phyloP scores from a whole-genome alignment of 2,329 filamentous ascomycete genomes.

The Pseudofabraea citricarpa region DNA sequence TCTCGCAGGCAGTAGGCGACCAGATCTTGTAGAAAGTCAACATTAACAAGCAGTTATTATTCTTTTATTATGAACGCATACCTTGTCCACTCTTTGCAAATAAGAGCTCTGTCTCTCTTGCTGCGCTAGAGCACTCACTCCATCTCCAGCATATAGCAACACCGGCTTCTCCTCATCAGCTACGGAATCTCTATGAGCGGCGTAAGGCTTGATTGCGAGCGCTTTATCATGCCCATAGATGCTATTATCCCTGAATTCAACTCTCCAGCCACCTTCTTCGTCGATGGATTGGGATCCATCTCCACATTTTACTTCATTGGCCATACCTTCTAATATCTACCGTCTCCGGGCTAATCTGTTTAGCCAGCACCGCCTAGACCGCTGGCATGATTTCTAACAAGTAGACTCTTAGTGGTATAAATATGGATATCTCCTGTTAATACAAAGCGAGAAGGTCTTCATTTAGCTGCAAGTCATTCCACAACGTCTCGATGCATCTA shows the following conservation, averaged over 20 bases:
- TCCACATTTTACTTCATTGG: background rate
- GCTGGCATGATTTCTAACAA: too few relatives aligned
- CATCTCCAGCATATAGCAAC: background rate
- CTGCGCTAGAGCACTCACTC: background rate
- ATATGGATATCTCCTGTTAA: too few relatives aligned
- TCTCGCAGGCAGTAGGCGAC: too few relatives aligned
- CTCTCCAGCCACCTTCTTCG: background rate
- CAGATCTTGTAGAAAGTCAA: too few relatives aligned
- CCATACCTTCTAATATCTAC: background rate
- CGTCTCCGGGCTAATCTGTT: too few relatives aligned
- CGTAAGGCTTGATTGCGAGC: background rate
- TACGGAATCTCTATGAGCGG: background rate
- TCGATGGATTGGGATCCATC: background rate
- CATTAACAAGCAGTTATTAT: too few relatives aligned
- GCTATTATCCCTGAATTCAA: background rate
- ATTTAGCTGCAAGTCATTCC: too few relatives aligned
- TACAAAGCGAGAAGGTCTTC: too few relatives aligned
- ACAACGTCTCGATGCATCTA: too few relatives aligned
- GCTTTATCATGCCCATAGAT: conserved; percentile 1
- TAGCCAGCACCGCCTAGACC: too few relatives aligned
- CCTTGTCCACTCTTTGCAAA: background rate
- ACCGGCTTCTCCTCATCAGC: background rate
- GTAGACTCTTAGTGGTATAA: too few relatives aligned
- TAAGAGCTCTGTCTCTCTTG: background rate
- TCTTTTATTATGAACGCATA: too few relatives aligned